These are phyloP conservation scores for Rhodotorula glutinis DNA, from an alignment of 1,284 basidiomycete species.

Conservation along the genomic window DNA sequence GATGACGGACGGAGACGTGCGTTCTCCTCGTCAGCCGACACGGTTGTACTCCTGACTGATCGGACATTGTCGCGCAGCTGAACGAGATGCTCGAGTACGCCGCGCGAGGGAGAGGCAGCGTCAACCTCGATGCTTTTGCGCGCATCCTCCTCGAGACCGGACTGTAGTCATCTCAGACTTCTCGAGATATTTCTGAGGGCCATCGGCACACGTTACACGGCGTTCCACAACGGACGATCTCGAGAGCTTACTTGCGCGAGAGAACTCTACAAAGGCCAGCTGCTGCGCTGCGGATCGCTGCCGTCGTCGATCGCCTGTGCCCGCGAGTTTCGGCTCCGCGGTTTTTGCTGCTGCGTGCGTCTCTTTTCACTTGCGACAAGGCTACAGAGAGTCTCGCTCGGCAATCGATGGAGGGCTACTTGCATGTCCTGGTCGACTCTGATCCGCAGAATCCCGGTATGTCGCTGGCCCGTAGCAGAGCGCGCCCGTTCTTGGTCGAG, in stretches of 20 bases:
- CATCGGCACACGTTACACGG: too few species aligned
- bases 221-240: too few species aligned
- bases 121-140: slow-evolving; percentile 38
- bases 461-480: neutral
- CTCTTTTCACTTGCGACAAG: too few species aligned
- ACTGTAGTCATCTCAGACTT: slow-evolving; percentile 6
- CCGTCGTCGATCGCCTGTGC: too few species aligned
- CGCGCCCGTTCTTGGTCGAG: neutral
- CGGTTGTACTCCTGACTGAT: neutral
- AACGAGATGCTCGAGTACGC: slow-evolving; percentile 44
- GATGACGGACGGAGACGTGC: slow-evolving; percentile 40
- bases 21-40: neutral
- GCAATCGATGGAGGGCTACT: neutral
- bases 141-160: slow-evolving; percentile 36
- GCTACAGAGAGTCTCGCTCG: too few species aligned
- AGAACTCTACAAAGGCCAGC: too few species aligned
- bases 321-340: too few species aligned
- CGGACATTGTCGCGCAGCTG: slow-evolving; percentile 21
- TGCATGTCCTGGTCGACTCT: neutral
- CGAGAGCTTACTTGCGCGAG: too few species aligned
- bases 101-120: slow-evolving; percentile 16
- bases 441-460: neutral
- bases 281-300: too few species aligned
- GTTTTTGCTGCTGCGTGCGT: too few species aligned
- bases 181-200: too few species aligned